Conservation (phyloP, 768 basidiomycete genomes). For the Phlegmacium glaucopus region DNA sequence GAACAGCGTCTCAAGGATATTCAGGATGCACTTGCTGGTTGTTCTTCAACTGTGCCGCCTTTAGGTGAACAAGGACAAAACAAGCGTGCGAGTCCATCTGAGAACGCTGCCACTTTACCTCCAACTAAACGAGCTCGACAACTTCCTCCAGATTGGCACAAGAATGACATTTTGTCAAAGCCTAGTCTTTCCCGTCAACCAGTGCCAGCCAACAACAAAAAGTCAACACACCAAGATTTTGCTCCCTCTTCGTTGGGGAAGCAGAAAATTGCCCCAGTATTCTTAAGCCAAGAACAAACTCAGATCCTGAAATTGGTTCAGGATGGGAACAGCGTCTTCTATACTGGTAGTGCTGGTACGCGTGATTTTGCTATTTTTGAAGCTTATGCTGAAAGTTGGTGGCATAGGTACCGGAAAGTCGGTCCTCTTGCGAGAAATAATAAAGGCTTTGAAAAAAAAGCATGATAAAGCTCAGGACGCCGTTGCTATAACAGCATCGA, state of each 20-base stretch:
- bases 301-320: conserved; percentile 79
- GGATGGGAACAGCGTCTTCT: conserved; percentile 77
- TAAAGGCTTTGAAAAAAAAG: conserved; percentile 29
- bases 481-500: conserved; percentile 92
- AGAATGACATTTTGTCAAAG: conserved; percentile 31
- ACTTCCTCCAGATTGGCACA: conserved; percentile 49
- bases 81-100: conserved; percentile 34
- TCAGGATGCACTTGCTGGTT: conserved; percentile 47
- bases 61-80: conserved; percentile 28
- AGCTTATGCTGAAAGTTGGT: too few relatives aligned
- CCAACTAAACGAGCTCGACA: conserved; percentile 51
- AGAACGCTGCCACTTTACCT: conserved; percentile 16
- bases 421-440: conserved; percentile 89
- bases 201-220: background rate
- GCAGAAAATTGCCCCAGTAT: conserved; percentile 26
- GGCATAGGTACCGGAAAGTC: conserved; percentile 97
- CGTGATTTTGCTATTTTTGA: conserved; percentile 18
- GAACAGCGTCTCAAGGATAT: conserved; percentile 53
- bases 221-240: conserved; percentile 6
- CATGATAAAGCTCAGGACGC: conserved; percentile 56
- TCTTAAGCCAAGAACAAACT: conserved; percentile 83
- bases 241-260: conserved; percentile 8
- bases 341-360: conserved; percentile 97
- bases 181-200: conserved; percentile 24
- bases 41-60: conserved; percentile 17